Conservation (phyloP, 2,329 filamentous ascomycete genomes). For the Colletotrichum sp. region DNA sequence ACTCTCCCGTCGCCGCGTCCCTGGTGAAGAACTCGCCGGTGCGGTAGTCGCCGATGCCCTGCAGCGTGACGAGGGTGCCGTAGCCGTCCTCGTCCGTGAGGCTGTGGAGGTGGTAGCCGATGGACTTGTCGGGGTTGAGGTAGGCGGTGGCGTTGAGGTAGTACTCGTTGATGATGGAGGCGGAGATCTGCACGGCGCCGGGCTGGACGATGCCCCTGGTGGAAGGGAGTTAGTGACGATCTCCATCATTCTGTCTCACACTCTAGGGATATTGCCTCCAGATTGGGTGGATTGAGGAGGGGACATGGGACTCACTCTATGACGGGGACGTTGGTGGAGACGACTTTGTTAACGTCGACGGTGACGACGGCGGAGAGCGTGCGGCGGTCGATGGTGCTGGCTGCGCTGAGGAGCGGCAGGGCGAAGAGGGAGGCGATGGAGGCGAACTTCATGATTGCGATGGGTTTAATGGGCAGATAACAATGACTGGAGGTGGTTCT, state of each 20-base stretch:
- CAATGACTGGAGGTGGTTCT: too few relatives aligned
- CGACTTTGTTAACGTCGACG: not conserved
- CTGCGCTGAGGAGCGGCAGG: too few relatives aligned
- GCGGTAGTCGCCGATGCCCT: not conserved
- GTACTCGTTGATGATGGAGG: not conserved
- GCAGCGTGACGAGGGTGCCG: not conserved
- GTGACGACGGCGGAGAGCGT: not conserved
- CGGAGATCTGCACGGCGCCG: not conserved
- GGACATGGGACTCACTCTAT: not conserved
- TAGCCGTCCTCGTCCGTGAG: not conserved
- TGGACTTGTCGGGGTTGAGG: not conserved
- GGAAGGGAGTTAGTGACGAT: not conserved
- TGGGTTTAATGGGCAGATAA: accelerated
- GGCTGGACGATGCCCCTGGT: not conserved
- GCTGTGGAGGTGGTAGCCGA: not conserved
- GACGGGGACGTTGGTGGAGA: not conserved
- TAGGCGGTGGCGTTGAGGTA: not conserved
- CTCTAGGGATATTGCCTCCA: too few relatives aligned
- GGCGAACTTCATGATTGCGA: too few relatives aligned
- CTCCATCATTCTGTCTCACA: too few relatives aligned
- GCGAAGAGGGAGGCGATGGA: too few relatives aligned
- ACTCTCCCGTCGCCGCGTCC: not conserved
- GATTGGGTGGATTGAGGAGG: too few relatives aligned
- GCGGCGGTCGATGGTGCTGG: not conserved
- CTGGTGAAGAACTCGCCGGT: not conserved